These are phyloP conservation scores for cucumber (Cucumis sativus) DNA, from an alignment of 306 rosid species.

Conservation along the genomic window DNA sequence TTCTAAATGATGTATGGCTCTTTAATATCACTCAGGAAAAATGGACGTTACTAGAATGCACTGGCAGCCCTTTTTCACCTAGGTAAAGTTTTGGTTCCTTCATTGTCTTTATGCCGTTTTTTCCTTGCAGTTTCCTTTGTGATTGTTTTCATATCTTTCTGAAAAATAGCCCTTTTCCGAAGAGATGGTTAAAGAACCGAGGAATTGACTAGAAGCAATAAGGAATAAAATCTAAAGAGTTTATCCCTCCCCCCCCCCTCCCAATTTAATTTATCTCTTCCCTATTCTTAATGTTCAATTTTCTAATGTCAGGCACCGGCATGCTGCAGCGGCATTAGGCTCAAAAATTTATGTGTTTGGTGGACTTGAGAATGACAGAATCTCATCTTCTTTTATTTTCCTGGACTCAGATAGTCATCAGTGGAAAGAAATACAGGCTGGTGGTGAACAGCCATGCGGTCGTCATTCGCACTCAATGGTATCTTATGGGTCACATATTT, in stretches of 20 bases:
- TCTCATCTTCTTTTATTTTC: slow-evolving; percentile 54
- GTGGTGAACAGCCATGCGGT: slow-evolving; percentile 60
- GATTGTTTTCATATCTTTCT: neutral
- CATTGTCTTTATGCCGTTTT: neutral
- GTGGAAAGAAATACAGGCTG: slow-evolving; percentile 55
- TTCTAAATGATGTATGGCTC: slow-evolving; percentile 70
- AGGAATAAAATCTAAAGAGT: neutral
- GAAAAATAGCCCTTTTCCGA: neutral
- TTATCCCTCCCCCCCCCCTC: too few species aligned
- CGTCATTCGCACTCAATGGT: slow-evolving; percentile 95
- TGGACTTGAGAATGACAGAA: slow-evolving; percentile 57
- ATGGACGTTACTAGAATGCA: slow-evolving; percentile 47
- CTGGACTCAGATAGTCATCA: slow-evolving; percentile 41
- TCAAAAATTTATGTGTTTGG: slow-evolving; percentile 77
- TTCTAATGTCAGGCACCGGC: slow-evolving; percentile 66
- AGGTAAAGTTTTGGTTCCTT: slow-evolving; percentile 31
- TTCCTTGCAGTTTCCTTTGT: neutral
- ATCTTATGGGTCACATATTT: slow-evolving; percentile 47
- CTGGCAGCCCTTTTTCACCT: slow-evolving; percentile 49
- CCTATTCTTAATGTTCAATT: slow-evolving; percentile 4
- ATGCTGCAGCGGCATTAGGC: slow-evolving; percentile 69
- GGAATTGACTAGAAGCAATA: neutral
- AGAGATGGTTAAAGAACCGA: neutral
- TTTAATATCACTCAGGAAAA: slow-evolving; percentile 28
- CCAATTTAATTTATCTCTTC: neutral